A percentile compares a stretch with the other conserved stretches of the same genome.
These are phyloP conservation scores for Pseudomicrostroma phylloplanum DNA, from an alignment of 1,284 basidiomycete genomes.

Conservation along the genomic window DNA sequence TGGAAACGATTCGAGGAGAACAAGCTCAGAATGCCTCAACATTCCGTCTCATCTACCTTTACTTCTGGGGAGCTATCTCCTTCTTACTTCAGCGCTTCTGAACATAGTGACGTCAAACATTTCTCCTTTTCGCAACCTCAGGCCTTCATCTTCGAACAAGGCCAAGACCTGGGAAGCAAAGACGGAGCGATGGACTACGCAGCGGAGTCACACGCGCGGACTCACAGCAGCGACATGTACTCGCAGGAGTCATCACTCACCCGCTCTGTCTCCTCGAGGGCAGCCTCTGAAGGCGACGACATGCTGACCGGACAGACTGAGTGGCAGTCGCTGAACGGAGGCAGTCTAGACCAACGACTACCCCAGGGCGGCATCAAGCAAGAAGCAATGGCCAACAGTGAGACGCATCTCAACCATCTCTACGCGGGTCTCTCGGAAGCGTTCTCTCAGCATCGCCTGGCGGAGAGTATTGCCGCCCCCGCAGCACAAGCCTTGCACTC, in stretches of 20 bases:
- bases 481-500: constrained; percentile 19
- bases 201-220: too few species aligned
- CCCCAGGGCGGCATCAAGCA: neutral
- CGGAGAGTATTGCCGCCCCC: neutral
- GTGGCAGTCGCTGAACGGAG: neutral
- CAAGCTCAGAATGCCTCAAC: too few species aligned
- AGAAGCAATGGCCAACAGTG: too few species aligned
- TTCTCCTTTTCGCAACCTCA: too few species aligned
- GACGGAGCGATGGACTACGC: too few species aligned
- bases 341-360: neutral
- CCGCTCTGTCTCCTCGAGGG: constrained; percentile 32
- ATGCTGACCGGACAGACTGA: neutral
- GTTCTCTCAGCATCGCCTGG: neutral
- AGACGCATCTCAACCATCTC: neutral
- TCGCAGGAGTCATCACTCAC: constrained; percentile 25
- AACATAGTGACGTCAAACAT: too few species aligned
- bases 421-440: constrained; percentile 5
- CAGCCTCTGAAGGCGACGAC: constrained; percentile 26
- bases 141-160: too few species aligned
- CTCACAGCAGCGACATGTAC: neutral
- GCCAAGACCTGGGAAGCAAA: too few species aligned
- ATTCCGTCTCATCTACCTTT: too few species aligned
- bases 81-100: too few species aligned
- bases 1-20: too few species aligned
- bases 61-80: too few species aligned